Evolutionary conservation across 768 basidiomycete species (phyloP).

Genomic region (Pulveroboletus sp.): DNA sequence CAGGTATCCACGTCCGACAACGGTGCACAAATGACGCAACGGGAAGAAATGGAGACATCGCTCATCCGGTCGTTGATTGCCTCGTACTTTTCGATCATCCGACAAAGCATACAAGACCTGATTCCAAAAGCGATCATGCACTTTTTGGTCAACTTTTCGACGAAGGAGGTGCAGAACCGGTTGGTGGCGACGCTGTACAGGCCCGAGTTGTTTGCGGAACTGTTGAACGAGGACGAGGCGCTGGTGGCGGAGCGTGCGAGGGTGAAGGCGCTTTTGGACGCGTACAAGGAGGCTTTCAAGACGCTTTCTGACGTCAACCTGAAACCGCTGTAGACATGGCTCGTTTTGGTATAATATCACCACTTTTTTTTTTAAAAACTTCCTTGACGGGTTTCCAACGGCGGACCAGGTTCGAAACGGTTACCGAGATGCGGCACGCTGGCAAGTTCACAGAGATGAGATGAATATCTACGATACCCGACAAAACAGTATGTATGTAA

Average conservation of each 20-base stretch:
- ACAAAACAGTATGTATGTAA: background rate
- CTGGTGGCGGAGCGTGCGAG: conserved; percentile 89
- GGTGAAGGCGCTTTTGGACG: conserved; percentile 91
- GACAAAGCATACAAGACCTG: conserved; percentile 95
- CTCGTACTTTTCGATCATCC: conserved; percentile 93
- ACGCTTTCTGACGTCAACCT: conserved; percentile 78
- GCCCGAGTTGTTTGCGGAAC: conserved; percentile 84
- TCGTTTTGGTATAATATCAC: background rate
- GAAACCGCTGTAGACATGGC: conserved; percentile 46
- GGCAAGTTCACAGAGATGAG: no score
- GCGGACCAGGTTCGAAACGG: background rate
- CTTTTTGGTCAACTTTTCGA: conserved; percentile 93
- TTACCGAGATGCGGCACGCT: no score
- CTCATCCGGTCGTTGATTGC: conserved; percentile 93
- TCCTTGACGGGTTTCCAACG: background rate
- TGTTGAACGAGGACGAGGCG: conserved; percentile 94
- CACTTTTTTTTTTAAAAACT: background rate
- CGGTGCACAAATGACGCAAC: conserved; percentile 59
- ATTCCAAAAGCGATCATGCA: conserved; percentile 99
- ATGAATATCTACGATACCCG: conserved; percentile 4
- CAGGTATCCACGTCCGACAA: conserved; percentile 56
- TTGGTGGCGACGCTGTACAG: conserved; percentile 94
- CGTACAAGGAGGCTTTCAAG: conserved; percentile 93
- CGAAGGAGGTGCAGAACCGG: conserved; percentile 93
- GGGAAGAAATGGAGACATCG: conserved; percentile 96